Percentiles rank a stretch among this genome's conserved stretches.
Conservation (phyloP, 2,329 filamentous ascomycete species). For the Pseudocercospora vitis region DNA sequence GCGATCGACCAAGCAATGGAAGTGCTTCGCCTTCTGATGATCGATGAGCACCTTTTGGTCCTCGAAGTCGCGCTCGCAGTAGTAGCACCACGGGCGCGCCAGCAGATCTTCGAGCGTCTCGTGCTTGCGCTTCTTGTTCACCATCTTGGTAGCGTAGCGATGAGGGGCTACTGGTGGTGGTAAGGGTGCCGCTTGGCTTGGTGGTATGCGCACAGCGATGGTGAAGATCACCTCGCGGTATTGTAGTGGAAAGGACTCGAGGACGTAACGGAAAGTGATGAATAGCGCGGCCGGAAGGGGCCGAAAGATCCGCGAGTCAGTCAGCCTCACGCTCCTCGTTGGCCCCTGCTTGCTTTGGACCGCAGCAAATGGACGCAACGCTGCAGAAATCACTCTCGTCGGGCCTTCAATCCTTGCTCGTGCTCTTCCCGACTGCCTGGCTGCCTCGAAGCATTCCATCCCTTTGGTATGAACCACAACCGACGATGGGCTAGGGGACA, state of each 20-base stretch:
- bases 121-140: conserved; percentile 66
- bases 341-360: not conserved
- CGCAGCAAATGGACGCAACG: too few species aligned
- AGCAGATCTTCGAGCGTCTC: conserved; percentile 88
- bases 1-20: conserved; percentile 76
- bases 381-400: too few species aligned
- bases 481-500: too few species aligned
- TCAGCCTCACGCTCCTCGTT: not conserved
- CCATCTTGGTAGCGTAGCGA: not conserved
- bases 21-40: conserved; percentile 99
- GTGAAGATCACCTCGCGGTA: not conserved
- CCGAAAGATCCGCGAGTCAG: not conserved
- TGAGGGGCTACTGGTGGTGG: not conserved
- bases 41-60: conserved; percentile 94
- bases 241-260: conserved; percentile 1
- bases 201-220: not conserved
- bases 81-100: conserved; percentile 92
- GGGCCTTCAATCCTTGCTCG: too few species aligned
- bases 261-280: not conserved
- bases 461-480: too few species aligned
- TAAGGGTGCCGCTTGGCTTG: not conserved
- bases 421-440: too few species aligned
- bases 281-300: not conserved
- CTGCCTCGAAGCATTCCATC: too few species aligned
- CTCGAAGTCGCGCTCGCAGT: conserved; percentile 98